Percentiles rank a stretch among this genome's conserved stretches.
Conservation (phyloP, 1,139 yeast species). For the Magnusiomyces starmeri region DNA sequence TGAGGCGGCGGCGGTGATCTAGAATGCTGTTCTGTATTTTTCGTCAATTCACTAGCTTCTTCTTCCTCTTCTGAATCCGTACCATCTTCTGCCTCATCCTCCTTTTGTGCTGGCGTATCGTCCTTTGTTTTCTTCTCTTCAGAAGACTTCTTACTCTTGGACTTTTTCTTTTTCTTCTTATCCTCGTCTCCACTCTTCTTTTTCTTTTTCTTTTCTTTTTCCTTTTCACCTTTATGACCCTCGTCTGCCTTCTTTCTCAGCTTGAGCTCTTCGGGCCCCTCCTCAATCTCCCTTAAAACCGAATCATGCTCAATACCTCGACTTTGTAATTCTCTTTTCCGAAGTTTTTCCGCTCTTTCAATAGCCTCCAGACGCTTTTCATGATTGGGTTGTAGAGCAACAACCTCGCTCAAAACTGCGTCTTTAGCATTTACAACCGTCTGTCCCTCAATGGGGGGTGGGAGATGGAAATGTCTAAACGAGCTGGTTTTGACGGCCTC, state of each 20-base stretch:
- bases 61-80: neutral
- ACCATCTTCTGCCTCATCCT: neutral
- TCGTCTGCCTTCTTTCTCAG: neutral
- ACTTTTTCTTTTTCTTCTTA: slow-evolving; percentile 9
- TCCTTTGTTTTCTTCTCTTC: neutral
- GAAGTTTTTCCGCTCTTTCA: slow-evolving; percentile 71
- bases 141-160: neutral
- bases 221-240: neutral
- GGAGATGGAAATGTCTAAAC: slow-evolving; percentile 17
- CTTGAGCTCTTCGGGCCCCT: neutral
- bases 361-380: slow-evolving; percentile 82
- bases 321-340: slow-evolving; percentile 64
- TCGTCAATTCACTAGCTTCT: neutral
- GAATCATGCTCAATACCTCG: slow-evolving; percentile 43
- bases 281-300: slow-evolving; percentile 66
- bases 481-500: slow-evolving; percentile 50
- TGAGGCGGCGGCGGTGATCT: neutral
- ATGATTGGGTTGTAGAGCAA: slow-evolving; percentile 74
- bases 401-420: slow-evolving; percentile 74
- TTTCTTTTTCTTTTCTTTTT: neutral
- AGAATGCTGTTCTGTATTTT: neutral
- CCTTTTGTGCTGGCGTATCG: neutral
- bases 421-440: slow-evolving; percentile 51
- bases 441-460: slow-evolving; percentile 26
- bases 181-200: neutral